Conservation (phyloP, 1,284 basidiomycete species). For the Cutaneotrichosporon cavernicola region DNA sequence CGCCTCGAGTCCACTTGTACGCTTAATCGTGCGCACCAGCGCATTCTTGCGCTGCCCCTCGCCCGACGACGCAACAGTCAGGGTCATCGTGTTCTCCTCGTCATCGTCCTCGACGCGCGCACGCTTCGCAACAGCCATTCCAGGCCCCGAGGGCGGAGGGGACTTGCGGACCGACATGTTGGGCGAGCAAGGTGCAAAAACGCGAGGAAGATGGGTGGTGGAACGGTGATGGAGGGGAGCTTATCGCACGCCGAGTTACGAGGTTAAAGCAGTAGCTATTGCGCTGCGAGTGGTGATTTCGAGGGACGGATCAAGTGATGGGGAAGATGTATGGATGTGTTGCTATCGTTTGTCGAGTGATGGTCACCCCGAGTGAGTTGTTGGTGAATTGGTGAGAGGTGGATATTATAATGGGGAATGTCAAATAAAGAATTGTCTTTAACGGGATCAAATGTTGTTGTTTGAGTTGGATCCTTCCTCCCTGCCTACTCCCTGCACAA, state of each 20-base stretch:
- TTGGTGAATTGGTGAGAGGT: too few relatives aligned
- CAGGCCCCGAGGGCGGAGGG: conserved; percentile 45
- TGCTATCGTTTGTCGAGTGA: neutral
- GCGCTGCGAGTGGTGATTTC: neutral
- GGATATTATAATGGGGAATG: neutral
- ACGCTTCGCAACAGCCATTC: conserved; percentile 49
- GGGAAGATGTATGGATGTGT: neutral
- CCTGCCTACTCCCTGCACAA: neutral
- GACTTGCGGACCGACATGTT: conserved; percentile 49
- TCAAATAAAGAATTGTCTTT: neutral
- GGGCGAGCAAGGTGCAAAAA: neutral
- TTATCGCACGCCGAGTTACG: neutral
- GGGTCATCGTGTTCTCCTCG: conserved; percentile 27
- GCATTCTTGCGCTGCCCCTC: conserved; percentile 50
- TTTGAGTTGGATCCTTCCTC: neutral
- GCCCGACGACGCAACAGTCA: conserved; percentile 49
- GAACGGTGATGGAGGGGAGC: neutral
- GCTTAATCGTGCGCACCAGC: conserved; percentile 46
- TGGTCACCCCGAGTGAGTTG: too few relatives aligned
- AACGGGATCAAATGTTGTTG: conserved; percentile 1
- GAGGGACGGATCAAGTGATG: neutral
- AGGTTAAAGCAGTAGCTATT: neutral
- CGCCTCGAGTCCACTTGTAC: conserved; percentile 51
- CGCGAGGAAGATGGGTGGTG: neutral
- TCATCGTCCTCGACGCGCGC: conserved; percentile 50